Evolutionary conservation across 73 alveolate species (phyloP), one percentile per base, ranked within the genome.

Genomic region (Urostyla sp.): DNA sequence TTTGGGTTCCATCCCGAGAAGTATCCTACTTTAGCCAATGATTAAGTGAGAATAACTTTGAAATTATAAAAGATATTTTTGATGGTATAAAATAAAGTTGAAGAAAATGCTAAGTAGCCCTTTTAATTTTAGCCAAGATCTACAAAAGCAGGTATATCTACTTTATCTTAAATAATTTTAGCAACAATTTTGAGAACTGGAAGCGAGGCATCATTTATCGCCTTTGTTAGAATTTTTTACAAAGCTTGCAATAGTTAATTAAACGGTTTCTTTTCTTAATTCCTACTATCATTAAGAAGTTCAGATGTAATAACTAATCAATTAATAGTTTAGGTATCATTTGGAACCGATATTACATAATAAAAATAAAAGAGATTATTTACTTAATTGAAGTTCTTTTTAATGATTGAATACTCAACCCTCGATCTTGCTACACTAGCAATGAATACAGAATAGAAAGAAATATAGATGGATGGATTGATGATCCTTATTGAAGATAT

Each of bases 1-100:
- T 69, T 69, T 69, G 83, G 83, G 20, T 69, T 69, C 53, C 21
- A 49, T 34, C 83, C 83, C 3, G 15, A 18, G 5, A 52, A 69
- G 48, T 69, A 46, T 30, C 83, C 83, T 24, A 54, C 83, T 8
- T 30, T 69, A 20, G 49, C 72, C 34, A 52, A 67, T 46, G 83
- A 69, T 49, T 27, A 69, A 27, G 49, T 69, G 16, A 44, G 55
- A 10, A 28, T 69, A 1, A 69, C 83, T 0, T 30, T 69, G 5
- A 69, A 69, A 28, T 16, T 49, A 2, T 31, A 69, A 27, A 54
- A 69, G 44, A 24, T 69, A 27, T 69, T 69, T 55, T 49, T 46
- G 32, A 53, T 69, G 15, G 83, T 69, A 16, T 36, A 48, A 69
- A 48, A 49, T 30, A 18, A 6, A 32, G 27, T 18, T 43, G 37